These are phyloP conservation scores for Andrographis paniculata DNA, from an alignment of 305 asterid species.

Conservation along the genomic window DNA sequence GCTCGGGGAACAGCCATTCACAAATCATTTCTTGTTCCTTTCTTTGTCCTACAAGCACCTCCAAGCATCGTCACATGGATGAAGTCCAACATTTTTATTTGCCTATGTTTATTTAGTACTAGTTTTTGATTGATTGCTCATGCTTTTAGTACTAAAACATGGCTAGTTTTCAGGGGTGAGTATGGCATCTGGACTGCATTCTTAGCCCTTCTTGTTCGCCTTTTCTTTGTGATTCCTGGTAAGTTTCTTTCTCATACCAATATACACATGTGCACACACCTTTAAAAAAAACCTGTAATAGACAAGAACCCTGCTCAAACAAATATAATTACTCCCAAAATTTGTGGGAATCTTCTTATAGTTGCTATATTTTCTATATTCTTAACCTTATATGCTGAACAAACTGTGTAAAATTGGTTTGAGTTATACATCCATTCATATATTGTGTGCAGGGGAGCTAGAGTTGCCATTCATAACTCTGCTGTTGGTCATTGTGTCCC, in stretches of 20 bases:
- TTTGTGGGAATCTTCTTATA: slow-evolving; percentile 1
- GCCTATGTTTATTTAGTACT: slow-evolving; percentile 5
- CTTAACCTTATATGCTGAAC: background rate
- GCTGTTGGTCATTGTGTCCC: slow-evolving; percentile 67
- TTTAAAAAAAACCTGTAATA: background rate
- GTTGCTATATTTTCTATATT: slow-evolving; percentile 2
- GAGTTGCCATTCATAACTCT: slow-evolving; percentile 73
- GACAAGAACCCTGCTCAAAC: slow-evolving; percentile 1
- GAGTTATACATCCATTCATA: slow-evolving; percentile 9
- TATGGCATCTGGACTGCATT: slow-evolving; percentile 96
- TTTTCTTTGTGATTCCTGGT: slow-evolving; percentile 86
- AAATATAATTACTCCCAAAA: background rate
- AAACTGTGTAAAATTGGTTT: slow-evolving; percentile 6
- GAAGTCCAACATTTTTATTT: slow-evolving; percentile 37
- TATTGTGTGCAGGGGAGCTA: slow-evolving; percentile 49
- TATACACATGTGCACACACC: background rate
- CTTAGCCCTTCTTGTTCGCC: slow-evolving; percentile 87
- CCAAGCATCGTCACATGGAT: slow-evolving; percentile 70
- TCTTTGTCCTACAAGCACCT: slow-evolving; percentile 84
- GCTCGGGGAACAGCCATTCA: slow-evolving; percentile 73
- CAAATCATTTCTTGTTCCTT: slow-evolving; percentile 81
- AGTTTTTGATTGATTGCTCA: slow-evolving; percentile 5
- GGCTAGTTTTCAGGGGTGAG: slow-evolving; percentile 60
- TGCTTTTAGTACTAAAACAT: slow-evolving; percentile 2
- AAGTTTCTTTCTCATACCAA: slow-evolving; percentile 14